Base-by-base conservation (phyloP, 2,329 filamentous ascomycete genomes). In the Teratosphaeria destructans region DNA sequence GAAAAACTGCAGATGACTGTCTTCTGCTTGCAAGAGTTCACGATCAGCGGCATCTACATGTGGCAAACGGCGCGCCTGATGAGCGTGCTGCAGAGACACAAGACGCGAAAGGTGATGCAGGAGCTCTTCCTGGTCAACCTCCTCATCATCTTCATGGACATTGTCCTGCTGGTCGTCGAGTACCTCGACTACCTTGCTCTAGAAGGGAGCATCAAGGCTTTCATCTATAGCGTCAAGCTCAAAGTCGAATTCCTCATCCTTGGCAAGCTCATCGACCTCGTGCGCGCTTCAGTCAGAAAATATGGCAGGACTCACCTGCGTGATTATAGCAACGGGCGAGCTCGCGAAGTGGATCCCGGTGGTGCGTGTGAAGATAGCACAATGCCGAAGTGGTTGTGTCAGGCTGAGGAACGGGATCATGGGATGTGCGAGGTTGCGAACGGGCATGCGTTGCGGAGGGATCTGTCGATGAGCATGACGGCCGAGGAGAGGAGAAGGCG, bases 81-180 rank as follows among this genome's bases (percentile, higher is more conserved):
- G 52, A 27, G 19, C 10, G 19, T 19, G 16, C 37, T 43, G 37
- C 37, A 43, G 37, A 43, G 16, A 14, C 16, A 43, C 37, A 43
- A 43, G 37, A 43, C 37, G 5, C 37, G 37, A 14, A 43, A 43
- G 16, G 37, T 43, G 16, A 43, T 71, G 64, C 69, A 65, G 64
- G 69, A 72, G 39, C 67, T 73, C 3, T 66, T 70, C 60, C 67
- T 63, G 37, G 70, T 73, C 62, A 73, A 74, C 62, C 61, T 70
- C 55, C 62, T 70, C 57, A 72, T 74, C 61, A 70, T 74, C 56
- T n/a, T 66, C 23, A 62, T 73, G 37, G 71, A 74, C 58, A 66
- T 71, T 16, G 68, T 63, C 0, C 66, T 74, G 2, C 61, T 65
- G 14, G 70, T 66, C 16, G 64, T 72, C 14, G 69, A 71, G 10